Evolutionary conservation across 2,329 filamentous ascomycete genomes (phyloP).

Genomic region (Paecilomyces fulvus): DNA sequence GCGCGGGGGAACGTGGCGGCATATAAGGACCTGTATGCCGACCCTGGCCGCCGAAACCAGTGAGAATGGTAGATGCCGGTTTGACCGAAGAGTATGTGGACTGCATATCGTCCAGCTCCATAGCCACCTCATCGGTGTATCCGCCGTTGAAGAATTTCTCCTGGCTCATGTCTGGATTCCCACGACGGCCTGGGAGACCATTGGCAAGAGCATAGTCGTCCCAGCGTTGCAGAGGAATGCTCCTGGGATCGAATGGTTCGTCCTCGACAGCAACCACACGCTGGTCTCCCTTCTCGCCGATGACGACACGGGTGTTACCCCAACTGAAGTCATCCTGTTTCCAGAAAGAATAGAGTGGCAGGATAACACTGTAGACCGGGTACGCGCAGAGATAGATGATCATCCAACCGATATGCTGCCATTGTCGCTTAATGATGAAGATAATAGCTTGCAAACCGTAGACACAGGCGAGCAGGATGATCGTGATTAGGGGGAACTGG

Average conservation of each 20-base stretch:
- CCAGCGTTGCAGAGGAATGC: conserved; percentile 91
- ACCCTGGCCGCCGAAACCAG: conserved; percentile 63
- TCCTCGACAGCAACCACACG: conserved; percentile 78
- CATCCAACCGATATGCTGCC: conserved; percentile 99
- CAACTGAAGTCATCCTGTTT: conserved; percentile 98
- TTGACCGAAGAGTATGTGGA: conserved; percentile 91
- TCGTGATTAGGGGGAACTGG: conserved; percentile 75
- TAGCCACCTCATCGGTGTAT: conserved; percentile 66
- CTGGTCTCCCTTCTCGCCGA: conserved; percentile 87
- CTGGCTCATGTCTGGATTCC: conserved; percentile 57
- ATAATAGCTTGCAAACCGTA: conserved; percentile 95
- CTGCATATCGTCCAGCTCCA: conserved; percentile 96
- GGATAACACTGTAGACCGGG: conserved; percentile 82
- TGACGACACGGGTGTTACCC: conserved; percentile 97
- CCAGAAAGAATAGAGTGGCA: conserved; percentile 98
- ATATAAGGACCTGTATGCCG: conserved; percentile 56
- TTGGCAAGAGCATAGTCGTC: conserved; percentile 87
- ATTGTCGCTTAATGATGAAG: conserved; percentile 93
- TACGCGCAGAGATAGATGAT: conserved; percentile 95
- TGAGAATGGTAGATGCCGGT: conserved; percentile 75
- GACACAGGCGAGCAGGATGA: conserved; percentile 80
- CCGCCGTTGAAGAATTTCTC: conserved; percentile 47
- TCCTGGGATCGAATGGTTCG: conserved; percentile 81
- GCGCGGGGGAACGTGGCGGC: conserved; percentile 72
- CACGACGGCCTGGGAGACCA: conserved; percentile 83